Conservation (phyloP, 2,329 filamentous ascomycete genomes). For the Fusarium torulosum region DNA sequence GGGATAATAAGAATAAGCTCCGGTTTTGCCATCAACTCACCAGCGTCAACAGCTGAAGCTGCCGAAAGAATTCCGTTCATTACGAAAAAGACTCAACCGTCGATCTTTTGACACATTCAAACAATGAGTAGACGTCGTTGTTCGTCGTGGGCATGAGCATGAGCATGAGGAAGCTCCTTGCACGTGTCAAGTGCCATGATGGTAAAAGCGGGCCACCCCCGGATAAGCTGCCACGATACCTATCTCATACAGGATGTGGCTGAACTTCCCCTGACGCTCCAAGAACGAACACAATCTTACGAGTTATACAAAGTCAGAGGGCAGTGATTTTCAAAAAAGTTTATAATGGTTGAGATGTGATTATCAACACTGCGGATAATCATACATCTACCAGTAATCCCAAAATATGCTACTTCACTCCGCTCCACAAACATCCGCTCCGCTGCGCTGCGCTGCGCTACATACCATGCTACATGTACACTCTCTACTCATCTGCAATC, state of each 20-base stretch:
- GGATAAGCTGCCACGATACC: conserved; percentile 20
- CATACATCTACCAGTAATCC: conserved; percentile 20
- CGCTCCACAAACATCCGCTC: conserved; percentile 14
- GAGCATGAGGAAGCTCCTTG: conserved; percentile 40
- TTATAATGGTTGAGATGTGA: conserved; percentile 16
- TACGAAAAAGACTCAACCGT: conserved; percentile 24
- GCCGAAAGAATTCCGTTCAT: conserved; percentile 59
- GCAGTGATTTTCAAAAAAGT: neutral
- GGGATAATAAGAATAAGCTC: conserved; percentile 25
- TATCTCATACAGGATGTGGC: conserved; percentile 25
- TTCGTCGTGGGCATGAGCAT: conserved; percentile 15
- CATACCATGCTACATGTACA: conserved; percentile 7
- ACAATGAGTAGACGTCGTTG: conserved; percentile 12
- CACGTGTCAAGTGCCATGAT: conserved; percentile 50
- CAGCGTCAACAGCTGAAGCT: conserved; percentile 59
- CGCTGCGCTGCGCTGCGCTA: neutral
- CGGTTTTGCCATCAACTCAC: conserved; percentile 50
- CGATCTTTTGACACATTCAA: conserved; percentile 11
- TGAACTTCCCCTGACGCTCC: conserved; percentile 32
- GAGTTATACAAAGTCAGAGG: neutral
- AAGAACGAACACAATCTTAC: neutral
- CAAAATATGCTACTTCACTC: conserved; percentile 22
- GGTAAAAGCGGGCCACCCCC: conserved; percentile 43
- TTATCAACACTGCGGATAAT: conserved; percentile 24
- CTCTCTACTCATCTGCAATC: conserved; percentile 47